phyloP scores from a whole-genome alignment of 176 grass and related monocot genomes.

The Oryza coarctata region DNA sequence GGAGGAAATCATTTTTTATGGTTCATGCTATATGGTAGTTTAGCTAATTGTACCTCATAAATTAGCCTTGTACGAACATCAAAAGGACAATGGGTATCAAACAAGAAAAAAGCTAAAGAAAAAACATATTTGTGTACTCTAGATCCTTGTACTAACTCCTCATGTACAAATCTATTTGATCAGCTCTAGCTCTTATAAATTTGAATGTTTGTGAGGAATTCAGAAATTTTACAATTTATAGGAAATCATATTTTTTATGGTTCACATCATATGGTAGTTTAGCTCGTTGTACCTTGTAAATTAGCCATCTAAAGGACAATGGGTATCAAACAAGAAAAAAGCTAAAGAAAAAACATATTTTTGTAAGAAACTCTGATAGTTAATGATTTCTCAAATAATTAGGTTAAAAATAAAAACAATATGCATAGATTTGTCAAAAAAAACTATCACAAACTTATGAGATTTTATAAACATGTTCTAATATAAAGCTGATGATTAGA shows the following conservation, averaged over 20 bases:
- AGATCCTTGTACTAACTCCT: no score
- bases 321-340: not conserved
- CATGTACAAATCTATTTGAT: not conserved
- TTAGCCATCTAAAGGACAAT: not conserved
- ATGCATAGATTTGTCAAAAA: no score
- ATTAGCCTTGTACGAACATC: not conserved
- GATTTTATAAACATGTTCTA: no score
- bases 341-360: no score
- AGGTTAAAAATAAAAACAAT: no score
- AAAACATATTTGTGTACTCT: no score
- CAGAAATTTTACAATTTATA: not conserved
- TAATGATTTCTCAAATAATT: no score
- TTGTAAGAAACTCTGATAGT: no score
- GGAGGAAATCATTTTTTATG: not conserved
- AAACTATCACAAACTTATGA: no score
- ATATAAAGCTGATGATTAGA: no score
- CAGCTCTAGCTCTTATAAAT: not conserved
- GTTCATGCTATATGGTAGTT: not conserved
- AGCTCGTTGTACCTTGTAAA: not conserved
- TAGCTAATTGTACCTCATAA: not conserved
- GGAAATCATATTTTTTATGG: not conserved
- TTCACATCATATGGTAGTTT: not conserved
- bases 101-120: not conserved
- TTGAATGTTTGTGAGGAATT: not conserved
- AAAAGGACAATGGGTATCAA: not conserved